phyloP scores from a whole-genome alignment of 768 basidiomycete genomes.

The Trametes meyenii region DNA sequence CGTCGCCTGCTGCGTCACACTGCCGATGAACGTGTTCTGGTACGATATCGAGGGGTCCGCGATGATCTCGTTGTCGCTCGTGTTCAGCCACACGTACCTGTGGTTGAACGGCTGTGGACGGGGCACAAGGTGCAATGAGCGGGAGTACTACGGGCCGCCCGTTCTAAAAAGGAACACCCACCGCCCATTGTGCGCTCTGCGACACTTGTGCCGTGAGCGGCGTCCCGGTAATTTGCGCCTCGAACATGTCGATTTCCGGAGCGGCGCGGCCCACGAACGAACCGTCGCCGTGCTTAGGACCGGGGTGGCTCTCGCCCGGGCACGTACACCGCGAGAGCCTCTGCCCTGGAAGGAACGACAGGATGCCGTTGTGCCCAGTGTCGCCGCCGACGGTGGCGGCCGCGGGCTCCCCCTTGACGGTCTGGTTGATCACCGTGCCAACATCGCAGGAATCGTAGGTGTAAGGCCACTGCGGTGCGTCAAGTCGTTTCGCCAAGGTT shows the following conservation, averaged over 20 bases:
- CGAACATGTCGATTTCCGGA: constrained; percentile 91
- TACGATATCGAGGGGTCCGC: constrained; percentile 52
- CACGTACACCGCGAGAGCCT: constrained; percentile 90
- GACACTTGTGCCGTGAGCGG: constrained; percentile 66
- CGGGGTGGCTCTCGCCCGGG: constrained; percentile 82
- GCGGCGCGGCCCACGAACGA: constrained; percentile 76
- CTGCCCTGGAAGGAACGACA: constrained; percentile 90
- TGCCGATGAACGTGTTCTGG: constrained; percentile 70
- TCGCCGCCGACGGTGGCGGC: constrained; percentile 69
- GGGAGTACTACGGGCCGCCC: not conserved
- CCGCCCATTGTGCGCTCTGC: constrained; percentile 84
- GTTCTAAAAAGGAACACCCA: constrained; percentile 41
- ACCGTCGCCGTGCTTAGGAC: constrained; percentile 77
- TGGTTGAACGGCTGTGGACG: constrained; percentile 69
- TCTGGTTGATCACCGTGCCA: constrained; percentile 90
- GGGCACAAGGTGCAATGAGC: not conserved
- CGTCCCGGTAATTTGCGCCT: constrained; percentile 64
- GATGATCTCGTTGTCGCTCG: constrained; percentile 60
- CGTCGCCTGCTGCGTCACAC: constrained; percentile 76
- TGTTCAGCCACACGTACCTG: constrained; percentile 69
- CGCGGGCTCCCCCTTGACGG: constrained; percentile 61
- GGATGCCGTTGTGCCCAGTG: constrained; percentile 45
- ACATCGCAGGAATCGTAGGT: constrained; percentile 86
- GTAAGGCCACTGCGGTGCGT: constrained; percentile 67
- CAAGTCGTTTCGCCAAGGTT: not conserved